phyloP scores from a whole-genome alignment of 768 basidiomycete genomes.

The Russula griseocarnosa region DNA sequence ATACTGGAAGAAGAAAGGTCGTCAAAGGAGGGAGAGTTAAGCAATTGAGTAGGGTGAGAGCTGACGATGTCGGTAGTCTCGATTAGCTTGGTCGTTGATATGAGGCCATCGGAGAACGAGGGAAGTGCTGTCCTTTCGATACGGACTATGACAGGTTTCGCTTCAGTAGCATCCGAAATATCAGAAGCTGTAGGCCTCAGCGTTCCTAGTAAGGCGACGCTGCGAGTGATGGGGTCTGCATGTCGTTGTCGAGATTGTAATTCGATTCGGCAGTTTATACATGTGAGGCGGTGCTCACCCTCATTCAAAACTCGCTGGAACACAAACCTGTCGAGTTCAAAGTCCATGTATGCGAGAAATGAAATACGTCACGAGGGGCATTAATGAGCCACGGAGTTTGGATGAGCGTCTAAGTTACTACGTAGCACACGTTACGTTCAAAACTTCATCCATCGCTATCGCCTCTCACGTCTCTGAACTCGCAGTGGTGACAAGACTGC shows the following conservation, averaged over 20 bases:
- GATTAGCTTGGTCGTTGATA: conserved; percentile 47
- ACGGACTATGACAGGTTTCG: conserved; percentile 59
- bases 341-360: conserved; percentile 7
- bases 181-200: not conserved
- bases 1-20: conserved; percentile 51
- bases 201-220: conserved; percentile 20
- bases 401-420: no score
- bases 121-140: conserved; percentile 73
- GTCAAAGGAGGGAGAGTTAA: conserved; percentile 13
- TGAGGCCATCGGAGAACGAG: conserved; percentile 38
- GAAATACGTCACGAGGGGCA: no score
- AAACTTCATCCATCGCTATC: not conserved
- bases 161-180: not conserved
- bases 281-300: conserved; percentile 25
- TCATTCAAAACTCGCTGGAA: conserved; percentile 26
- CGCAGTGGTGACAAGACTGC: not conserved
- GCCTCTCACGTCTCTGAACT: not conserved
- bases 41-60: not conserved
- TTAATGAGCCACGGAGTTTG: no score
- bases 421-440: no score
- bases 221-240: conserved; percentile 22
- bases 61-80: conserved; percentile 67
- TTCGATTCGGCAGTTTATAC: not conserved
- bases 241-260: not conserved
- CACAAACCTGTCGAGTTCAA: conserved; percentile 20